Base-by-base conservation (phyloP, 1,284 basidiomycete genomes). In the Cystobasidiaceae sp. region DNA sequence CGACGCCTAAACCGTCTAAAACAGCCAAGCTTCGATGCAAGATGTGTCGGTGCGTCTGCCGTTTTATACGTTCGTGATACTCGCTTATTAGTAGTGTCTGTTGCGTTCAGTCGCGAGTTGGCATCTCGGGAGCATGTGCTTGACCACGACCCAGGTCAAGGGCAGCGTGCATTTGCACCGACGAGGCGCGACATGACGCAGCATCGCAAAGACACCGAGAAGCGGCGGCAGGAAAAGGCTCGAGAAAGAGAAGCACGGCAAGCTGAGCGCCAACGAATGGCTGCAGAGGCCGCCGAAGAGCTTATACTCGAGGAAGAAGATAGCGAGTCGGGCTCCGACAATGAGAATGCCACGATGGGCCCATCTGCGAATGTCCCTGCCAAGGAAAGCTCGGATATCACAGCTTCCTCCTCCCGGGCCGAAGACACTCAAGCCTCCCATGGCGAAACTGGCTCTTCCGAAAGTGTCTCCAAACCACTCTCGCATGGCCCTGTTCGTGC, bases 121-220 rank as follows among this genome's bases (percentile, higher is more conserved):
- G 92, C 92, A 0, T 84, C 88, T 0, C 82, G 89, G 25, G 91
- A 93, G 74, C 89, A 93, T 75, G 91, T 94, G 87, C 83, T 93
- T 66, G 88, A 91, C 74, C 91, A 93, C 73, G 90, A 89, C 4
- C 85, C 88, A 70, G 79, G 74, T 5, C 67, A 69, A 23, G 74
- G 74, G 2, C 74, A 75, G 57, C 66, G 69, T 45, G 74, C 74
- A 0, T 75, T 75, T 46, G 72, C 73, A 1, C 73, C 73, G 4
- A 66, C 69, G 19, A 62, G 72, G 4, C 64, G 74, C 7, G 74
- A 75, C 66, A 74, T 75, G 74, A 60, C 59, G 21, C 69, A 68
- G 17, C 70, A 71, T 57, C 69, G 73, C 11, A 60, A 56, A 27
- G 71, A 74, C 45, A 55, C 63, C 11, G 67, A 74, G 27, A 64